These are phyloP conservation scores for Mycotypha africana DNA, from an alignment of 371 early-diverging fungal genomes.

Conservation along the genomic window DNA sequence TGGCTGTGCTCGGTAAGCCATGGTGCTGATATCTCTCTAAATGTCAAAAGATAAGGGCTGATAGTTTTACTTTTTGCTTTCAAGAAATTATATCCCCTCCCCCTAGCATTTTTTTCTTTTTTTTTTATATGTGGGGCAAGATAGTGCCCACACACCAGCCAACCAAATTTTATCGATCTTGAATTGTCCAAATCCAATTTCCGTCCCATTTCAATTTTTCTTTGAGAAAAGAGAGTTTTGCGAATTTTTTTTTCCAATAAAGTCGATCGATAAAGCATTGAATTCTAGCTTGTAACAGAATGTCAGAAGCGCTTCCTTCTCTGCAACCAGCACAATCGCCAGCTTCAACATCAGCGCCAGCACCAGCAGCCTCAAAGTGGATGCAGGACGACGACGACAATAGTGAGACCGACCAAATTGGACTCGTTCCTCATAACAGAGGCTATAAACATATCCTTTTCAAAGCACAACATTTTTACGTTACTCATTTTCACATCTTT, in stretches of 20 bases:
- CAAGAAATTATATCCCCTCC: too few relatives aligned
- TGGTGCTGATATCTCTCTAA: neutral
- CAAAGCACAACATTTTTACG: conserved; percentile 1
- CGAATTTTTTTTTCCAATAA: neutral
- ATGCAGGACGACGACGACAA: conserved; percentile 26
- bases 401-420: conserved; percentile 37
- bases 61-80: too few relatives aligned
- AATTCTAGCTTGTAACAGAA: neutral
- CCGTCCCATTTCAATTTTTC: too few relatives aligned
- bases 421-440: conserved; percentile 46
- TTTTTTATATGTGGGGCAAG: neutral
- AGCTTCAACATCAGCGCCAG: too few relatives aligned
- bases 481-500: conserved; percentile 1
- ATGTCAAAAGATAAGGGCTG: too few relatives aligned
- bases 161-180: too few relatives aligned
- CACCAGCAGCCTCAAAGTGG: conserved; percentile 27
- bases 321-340: conserved; percentile 6
- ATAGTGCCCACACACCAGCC: too few relatives aligned
- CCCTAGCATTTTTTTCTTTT: neutral
- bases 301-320: neutral
- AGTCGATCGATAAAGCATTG: neutral
- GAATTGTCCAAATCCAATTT: too few relatives aligned
- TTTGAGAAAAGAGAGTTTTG: too few relatives aligned
- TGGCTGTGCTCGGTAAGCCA: conserved; percentile 40
- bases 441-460: conserved; percentile 62